These are phyloP conservation scores for Cyclotella choctawhatcheeana DNA, from an alignment of 108 stramenopile genomes.

Conservation along the genomic window DNA sequence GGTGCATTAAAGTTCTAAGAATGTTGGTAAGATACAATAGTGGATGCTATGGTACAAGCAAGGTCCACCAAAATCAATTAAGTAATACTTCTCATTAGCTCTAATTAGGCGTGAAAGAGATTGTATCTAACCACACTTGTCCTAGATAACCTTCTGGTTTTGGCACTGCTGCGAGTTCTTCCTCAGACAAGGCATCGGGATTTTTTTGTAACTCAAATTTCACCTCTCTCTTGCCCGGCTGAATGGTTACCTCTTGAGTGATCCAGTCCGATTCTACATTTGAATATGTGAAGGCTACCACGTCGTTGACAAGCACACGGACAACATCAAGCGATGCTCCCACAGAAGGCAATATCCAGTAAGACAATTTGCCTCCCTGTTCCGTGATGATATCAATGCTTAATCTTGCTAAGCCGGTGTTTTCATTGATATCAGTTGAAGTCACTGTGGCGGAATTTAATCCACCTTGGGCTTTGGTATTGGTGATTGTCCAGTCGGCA, in stretches of 20 bases:
- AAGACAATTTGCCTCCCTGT: constrained; percentile 31
- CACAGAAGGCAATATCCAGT: constrained; percentile 31
- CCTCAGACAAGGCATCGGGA: constrained; percentile 38
- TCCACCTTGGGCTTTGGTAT: constrained; percentile 26
- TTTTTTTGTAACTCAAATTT: constrained; percentile 44
- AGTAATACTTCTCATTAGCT: no score
- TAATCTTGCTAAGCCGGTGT: constrained; percentile 30
- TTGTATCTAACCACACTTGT: constrained; percentile 44
- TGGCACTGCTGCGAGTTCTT: constrained; percentile 23
- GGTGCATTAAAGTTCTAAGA: no score
- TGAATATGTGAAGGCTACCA: constrained; percentile 15
- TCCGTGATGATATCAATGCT: constrained; percentile 55
- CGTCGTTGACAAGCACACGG: constrained; percentile 32
- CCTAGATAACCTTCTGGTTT: constrained; percentile 18
- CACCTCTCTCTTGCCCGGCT: constrained; percentile 47
- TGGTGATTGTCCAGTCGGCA: constrained; percentile 44
- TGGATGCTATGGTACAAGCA: no score
- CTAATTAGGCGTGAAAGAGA: constrained; percentile 30
- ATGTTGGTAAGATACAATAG: no score
- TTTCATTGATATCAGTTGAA: constrained; percentile 22
- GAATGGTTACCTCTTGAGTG: constrained; percentile 24
- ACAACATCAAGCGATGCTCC: constrained; percentile 33
- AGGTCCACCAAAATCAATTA: no score
- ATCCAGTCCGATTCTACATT: constrained; percentile 30
- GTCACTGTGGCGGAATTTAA: constrained; percentile 35